Base-by-base conservation (phyloP, 148 eudicot species). In the Limonium bicolor region DNA sequence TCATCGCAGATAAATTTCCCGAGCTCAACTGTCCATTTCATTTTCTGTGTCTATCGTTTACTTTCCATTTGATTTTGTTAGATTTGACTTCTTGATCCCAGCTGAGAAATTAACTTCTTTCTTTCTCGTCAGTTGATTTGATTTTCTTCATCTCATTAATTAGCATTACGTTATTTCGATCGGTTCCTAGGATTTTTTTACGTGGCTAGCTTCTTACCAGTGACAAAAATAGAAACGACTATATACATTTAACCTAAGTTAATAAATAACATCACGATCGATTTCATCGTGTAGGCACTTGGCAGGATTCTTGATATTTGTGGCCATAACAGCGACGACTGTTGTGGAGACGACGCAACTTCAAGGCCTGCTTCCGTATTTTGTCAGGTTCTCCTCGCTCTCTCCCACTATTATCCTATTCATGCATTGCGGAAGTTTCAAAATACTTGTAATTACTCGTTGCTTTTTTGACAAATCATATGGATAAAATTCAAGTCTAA, bases 251-350 rank as follows among this genome's bases (percentile, higher is more conserved):
- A n/a, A n/a, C n/a, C n/a, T n/a, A n/a, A n/a, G n/a, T n/a, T n/a
- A n/a, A n/a, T n/a, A n/a, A n/a, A n/a, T n/a, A n/a, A n/a, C n/a
- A n/a, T n/a, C n/a, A n/a, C n/a, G n/a, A n/a, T n/a, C n/a, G n/a
- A n/a, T 36, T 1, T 36, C 5, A 36, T 36, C 1, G 9, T 20
- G 12, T 20, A 87, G 96, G 79, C 96, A 87, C 73, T 64, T 87
- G 66, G 65, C 59, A 20, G 96, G 94, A 21, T 87, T 83, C 48
- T 1, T 83, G 55, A 59, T 83, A 44, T 83, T 88, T 50, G 61
- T 61, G 26, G 41, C 67, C 18, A 60, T 88, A 73, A 58, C 69
- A 56, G 51, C 65, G 32, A 59, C 58, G 58, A 88, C 73, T 58
- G 72, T 55, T 23, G 65, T 50, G 69, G 94, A 70, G 58, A 60